phyloP scores from a whole-genome alignment of 78 protist genomes.

The Diacronema lutheri region DNA sequence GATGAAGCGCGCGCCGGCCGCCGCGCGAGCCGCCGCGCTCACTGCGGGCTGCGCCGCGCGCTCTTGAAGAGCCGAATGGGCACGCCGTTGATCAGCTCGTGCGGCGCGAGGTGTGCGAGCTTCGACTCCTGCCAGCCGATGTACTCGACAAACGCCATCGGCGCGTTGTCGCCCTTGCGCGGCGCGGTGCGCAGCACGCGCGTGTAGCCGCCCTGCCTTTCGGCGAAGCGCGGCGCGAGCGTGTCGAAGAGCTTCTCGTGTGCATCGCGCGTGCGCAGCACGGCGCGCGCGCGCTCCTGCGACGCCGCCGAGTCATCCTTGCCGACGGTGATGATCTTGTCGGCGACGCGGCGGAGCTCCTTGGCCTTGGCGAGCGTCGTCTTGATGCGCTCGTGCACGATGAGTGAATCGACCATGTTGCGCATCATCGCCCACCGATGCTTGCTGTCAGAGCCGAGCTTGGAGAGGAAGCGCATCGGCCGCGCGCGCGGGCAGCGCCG shows the following conservation, averaged over 20 bases:
- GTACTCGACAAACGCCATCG: conserved; percentile 63
- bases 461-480: background rate
- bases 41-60: no score
- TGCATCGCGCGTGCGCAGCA: background rate
- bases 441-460: conserved; percentile 35
- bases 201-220: conserved; percentile 67
- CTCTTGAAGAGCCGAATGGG: no score
- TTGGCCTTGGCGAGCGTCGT: conserved; percentile 67
- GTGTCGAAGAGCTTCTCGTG: background rate
- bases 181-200: conserved; percentile 57
- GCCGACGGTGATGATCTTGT: conserved; percentile 50
- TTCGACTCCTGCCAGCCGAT: conserved; percentile 22
- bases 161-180: conserved; percentile 43
- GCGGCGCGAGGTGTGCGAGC: background rate
- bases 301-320: conserved; percentile 5
- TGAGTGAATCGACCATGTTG: conserved; percentile 53
- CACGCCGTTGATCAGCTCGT: no score
- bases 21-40: no score
- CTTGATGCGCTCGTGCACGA: conserved; percentile 64
- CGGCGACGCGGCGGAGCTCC: conserved; percentile 54
- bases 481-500: no score
- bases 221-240: conserved; percentile 6
- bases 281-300: background rate
- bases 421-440: conserved; percentile 67
- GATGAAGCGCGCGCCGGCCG: no score